Percentiles rank a stretch among this genome's conserved stretches.
These are phyloP conservation scores for Musa beccarii DNA, from an alignment of 176 grass and related monocot species.

Conservation along the genomic window DNA sequence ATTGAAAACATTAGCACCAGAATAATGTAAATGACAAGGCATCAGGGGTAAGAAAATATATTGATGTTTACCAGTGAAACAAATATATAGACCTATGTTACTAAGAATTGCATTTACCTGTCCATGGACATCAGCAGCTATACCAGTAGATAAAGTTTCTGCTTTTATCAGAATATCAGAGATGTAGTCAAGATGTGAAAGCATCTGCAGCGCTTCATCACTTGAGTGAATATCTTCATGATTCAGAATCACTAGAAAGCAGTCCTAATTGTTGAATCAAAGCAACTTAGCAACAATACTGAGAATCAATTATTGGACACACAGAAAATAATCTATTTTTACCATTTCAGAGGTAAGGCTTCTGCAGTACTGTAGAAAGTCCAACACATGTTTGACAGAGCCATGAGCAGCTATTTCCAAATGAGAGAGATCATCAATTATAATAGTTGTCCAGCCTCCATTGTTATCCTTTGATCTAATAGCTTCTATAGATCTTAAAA, in stretches of 20 bases:
- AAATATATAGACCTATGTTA: background rate
- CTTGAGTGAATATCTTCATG: conserved; percentile 81
- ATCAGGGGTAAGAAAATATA: background rate
- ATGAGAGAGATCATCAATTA: conserved; percentile 76
- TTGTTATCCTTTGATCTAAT: conserved; percentile 25
- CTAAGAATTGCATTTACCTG: conserved; percentile 39
- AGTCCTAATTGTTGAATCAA: conserved; percentile 45
- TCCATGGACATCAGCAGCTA: conserved; percentile 89
- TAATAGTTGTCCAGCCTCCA: conserved; percentile 26
- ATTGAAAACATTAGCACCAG: too few relatives aligned
- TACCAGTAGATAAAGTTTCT: conserved; percentile 62
- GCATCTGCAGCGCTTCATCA: conserved; percentile 39
- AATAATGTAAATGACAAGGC: background rate
- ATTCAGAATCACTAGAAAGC: conserved; percentile 54
- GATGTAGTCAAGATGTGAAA: conserved; percentile 53
- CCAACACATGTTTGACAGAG: conserved; percentile 48
- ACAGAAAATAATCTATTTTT: conserved; percentile 15
- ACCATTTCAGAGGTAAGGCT: conserved; percentile 64
- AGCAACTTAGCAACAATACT: background rate
- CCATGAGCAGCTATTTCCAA: conserved; percentile 69
- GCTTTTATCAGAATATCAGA: conserved; percentile 60
- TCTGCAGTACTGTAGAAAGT: conserved; percentile 72
- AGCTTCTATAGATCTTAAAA: conserved; percentile 46
- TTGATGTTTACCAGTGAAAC: background rate
- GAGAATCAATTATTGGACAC: conserved; percentile 2